These are phyloP conservation scores for Mercurialis annua DNA, from an alignment of 345 rosid genomes.

Conservation along the genomic window DNA sequence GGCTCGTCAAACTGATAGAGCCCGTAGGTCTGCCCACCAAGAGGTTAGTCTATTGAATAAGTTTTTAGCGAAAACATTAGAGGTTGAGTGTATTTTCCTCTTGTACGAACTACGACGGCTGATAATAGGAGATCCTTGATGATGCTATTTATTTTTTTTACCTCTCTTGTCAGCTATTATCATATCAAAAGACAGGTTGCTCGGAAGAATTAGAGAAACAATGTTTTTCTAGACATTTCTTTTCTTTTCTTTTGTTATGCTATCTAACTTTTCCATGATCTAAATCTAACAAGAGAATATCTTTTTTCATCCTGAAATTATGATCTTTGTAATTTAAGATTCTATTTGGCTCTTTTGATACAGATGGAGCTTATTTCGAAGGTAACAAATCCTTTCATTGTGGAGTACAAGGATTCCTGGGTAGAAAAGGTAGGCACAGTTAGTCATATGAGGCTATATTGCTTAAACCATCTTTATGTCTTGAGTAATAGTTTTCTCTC, in stretches of 20 bases:
- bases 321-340: conserved; percentile 3
- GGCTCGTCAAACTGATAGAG: conserved; percentile 94
- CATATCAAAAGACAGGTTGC: not conserved
- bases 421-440: conserved; percentile 73
- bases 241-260: not conserved
- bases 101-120: not conserved
- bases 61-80: too few relatives aligned
- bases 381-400: conserved; percentile 24
- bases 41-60: conserved; percentile 55
- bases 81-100: not conserved
- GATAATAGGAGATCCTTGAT: not conserved
- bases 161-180: too few relatives aligned
- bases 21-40: conserved; percentile 94
- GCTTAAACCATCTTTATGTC: not conserved
- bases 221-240: not conserved
- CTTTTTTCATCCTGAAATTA: not conserved
- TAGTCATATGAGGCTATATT: not conserved
- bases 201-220: not conserved
- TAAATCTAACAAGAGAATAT: not conserved
- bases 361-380: conserved; percentile 96
- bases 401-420: conserved; percentile 85
- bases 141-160: not conserved
- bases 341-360: conserved; percentile 13
- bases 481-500: not conserved
- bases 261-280: not conserved